A percentile compares a stretch with the other conserved stretches of the same genome.
Conservation (phyloP, 306 rosid genomes). For the Echinosophora koreensis region DNA sequence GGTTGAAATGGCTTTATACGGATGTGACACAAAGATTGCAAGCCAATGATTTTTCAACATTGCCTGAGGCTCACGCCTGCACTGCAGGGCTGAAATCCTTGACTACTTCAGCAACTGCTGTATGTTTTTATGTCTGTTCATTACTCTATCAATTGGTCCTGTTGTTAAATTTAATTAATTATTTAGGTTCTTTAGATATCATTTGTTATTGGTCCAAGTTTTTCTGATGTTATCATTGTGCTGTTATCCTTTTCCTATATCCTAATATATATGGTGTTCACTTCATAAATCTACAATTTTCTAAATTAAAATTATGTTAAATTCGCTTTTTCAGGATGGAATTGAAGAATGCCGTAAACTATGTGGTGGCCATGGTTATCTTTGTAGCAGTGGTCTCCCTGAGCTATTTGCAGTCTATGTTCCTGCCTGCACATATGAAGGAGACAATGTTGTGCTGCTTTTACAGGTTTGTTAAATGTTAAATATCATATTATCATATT, state of each 20-base stretch:
- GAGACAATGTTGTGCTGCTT: constrained; percentile 91
- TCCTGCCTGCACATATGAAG: constrained; percentile 98
- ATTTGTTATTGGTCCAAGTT: neutral
- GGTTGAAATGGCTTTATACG: constrained; percentile 90
- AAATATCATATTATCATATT: constrained; percentile 6
- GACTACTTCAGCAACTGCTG: constrained; percentile 94
- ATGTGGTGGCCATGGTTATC: constrained; percentile 98
- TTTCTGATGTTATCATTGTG: constrained; percentile 12
- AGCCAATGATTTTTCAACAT: constrained; percentile 82
- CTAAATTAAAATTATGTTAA: constrained; percentile 13
- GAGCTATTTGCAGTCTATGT: constrained; percentile 94
- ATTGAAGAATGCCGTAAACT: constrained; percentile 96
- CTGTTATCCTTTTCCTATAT: neutral
- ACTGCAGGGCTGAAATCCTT: constrained; percentile 96
- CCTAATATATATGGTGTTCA: constrained; percentile 14
- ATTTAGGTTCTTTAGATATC: constrained; percentile 17
- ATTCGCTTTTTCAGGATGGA: constrained; percentile 70
- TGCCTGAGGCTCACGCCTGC: constrained; percentile 99
- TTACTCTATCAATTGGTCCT: constrained; percentile 12
- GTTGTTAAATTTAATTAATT: constrained; percentile 17
- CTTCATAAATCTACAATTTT: constrained; percentile 11
- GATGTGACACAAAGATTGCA: constrained; percentile 87
- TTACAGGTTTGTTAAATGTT: constrained; percentile 70
- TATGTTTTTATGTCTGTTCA: constrained; percentile 53
- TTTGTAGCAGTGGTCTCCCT: constrained; percentile 95